Evolutionary conservation across 1,284 basidiomycete genomes (phyloP).

Genomic region (Mycosarcoma mackinlayi): DNA sequence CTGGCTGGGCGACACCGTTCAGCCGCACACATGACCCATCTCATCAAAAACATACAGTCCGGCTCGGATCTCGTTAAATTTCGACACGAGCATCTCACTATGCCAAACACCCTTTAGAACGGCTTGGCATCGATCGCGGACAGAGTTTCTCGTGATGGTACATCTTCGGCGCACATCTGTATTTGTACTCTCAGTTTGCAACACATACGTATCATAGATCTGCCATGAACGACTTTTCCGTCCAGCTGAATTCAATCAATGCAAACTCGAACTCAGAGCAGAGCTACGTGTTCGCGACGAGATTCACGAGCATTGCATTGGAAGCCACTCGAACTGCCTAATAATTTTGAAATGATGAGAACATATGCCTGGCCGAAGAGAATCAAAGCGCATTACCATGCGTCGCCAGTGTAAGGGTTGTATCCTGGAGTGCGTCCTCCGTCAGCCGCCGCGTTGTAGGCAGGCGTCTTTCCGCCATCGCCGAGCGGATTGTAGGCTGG

Average conservation of each 20-base stretch:
- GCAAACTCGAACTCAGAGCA: too few species aligned
- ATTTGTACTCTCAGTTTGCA: constrained; percentile 2
- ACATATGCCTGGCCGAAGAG: background rate
- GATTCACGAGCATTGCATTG: background rate
- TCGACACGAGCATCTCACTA: constrained; percentile 10
- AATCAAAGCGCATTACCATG: constrained; percentile 21
- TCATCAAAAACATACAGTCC: constrained; percentile 25
- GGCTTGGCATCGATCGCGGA: background rate
- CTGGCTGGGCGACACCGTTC: constrained; percentile 15
- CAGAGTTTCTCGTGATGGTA: too few species aligned
- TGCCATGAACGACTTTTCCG: too few species aligned
- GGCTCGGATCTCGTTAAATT: constrained; percentile 20
- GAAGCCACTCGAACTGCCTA: background rate
- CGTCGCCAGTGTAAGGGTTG: constrained; percentile 48
- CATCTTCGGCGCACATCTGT: too few species aligned
- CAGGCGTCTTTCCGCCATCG: constrained; percentile 64
- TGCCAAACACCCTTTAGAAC: background rate
- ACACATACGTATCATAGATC: too few species aligned
- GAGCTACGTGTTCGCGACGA: too few species aligned
- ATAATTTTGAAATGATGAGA: background rate
- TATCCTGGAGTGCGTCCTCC: constrained; percentile 52
- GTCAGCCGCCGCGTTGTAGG: constrained; percentile 53
- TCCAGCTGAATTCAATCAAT: too few species aligned
- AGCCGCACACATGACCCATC: constrained; percentile 14
- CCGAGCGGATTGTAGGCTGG: constrained; percentile 47